These are phyloP conservation scores for Prunus mongolica DNA, from an alignment of 306 rosid species.

Conservation along the genomic window DNA sequence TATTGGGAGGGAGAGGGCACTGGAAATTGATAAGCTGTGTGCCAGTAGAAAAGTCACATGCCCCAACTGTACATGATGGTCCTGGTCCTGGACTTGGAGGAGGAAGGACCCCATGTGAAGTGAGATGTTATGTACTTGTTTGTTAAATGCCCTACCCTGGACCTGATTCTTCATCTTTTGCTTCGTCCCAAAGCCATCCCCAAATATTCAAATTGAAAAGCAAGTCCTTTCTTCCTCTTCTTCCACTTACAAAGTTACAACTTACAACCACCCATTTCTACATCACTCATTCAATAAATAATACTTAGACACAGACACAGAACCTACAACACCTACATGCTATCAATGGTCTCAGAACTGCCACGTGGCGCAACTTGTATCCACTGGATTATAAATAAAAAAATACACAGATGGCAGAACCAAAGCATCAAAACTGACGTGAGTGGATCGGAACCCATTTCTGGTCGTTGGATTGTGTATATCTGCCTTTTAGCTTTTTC, in stretches of 20 bases:
- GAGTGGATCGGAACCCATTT: background rate
- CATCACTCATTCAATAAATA: background rate
- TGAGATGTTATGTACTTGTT: background rate
- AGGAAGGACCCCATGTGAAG: slow-evolving; percentile 6
- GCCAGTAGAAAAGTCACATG: slow-evolving; percentile 2
- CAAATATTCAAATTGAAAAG: background rate
- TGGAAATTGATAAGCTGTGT: background rate
- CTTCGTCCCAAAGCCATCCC: background rate
- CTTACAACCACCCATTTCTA: background rate
- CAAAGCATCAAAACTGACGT: background rate
- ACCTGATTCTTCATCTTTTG: background rate
- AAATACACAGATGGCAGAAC: background rate
- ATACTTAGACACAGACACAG: background rate
- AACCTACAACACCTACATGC: background rate
- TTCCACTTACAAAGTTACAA: slow-evolving; percentile 5
- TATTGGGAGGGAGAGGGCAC: background rate
- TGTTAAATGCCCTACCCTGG: background rate
- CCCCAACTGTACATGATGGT: background rate
- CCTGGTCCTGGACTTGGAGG: background rate
- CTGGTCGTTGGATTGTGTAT: no score
- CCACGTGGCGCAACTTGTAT: background rate
- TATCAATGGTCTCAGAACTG: background rate
- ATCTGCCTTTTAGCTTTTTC: no score
- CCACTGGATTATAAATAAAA: background rate
- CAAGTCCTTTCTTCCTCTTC: background rate